Conservation (phyloP, 441 rosid genomes). For the Erodium trifolium region DNA sequence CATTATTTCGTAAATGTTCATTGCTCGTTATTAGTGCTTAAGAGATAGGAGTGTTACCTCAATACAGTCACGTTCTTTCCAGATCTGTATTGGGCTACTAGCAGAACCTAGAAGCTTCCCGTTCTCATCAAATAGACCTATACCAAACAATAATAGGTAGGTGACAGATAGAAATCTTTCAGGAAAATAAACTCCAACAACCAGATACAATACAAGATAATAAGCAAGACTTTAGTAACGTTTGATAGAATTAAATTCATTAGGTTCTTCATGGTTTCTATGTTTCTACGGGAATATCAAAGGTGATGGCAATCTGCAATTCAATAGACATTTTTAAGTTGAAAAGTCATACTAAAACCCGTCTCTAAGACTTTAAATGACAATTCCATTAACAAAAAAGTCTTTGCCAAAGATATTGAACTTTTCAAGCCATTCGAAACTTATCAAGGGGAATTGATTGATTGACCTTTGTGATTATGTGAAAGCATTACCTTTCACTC, state of each 20-base stretch:
- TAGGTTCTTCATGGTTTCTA: not conserved
- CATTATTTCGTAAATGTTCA: not conserved
- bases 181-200: not conserved
- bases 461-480: no score
- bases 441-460: no score
- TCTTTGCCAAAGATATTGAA: no score
- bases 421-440: no score
- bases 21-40: not conserved
- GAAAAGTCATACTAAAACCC: not conserved
- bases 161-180: not conserved
- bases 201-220: not conserved
- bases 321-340: not conserved
- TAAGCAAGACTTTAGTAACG: not conserved
- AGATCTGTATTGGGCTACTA: conserved; percentile 82
- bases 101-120: conserved; percentile 66
- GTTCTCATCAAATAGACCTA: conserved; percentile 68
- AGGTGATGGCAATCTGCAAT: not conserved
- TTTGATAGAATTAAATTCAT: not conserved
- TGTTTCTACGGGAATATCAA: not conserved
- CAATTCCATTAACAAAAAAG: not conserved
- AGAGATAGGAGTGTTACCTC: conserved; percentile 40
- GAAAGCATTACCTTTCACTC: no score
- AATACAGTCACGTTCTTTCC: conserved; percentile 75
- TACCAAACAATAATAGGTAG: conserved; percentile 14
- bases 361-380: not conserved